A percentile compares a stretch with the other conserved stretches of the same genome.
Evolutionary conservation across 75 land plant genomes (phyloP).

Genomic region (Adiantum capillusveneris): DNA sequence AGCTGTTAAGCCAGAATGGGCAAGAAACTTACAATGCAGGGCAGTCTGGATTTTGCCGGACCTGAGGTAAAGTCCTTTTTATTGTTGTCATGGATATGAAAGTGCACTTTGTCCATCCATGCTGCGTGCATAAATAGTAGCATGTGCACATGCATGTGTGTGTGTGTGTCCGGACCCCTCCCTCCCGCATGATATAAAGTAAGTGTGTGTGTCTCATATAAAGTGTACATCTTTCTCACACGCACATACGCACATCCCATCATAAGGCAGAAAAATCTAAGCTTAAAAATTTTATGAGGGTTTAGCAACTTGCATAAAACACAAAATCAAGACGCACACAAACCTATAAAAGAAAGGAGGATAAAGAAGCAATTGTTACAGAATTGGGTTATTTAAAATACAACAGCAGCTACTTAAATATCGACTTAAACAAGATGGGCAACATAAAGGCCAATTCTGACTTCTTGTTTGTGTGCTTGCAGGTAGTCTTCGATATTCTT

Average conservation of each 20-base stretch:
- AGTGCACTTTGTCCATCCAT: not conserved
- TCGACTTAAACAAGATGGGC: no score
- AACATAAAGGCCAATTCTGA: no score
- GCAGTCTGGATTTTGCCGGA: not conserved
- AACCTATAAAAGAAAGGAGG: no score
- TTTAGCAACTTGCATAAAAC: no score
- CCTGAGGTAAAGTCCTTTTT: not conserved
- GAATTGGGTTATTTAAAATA: not conserved
- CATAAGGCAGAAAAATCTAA: no score
- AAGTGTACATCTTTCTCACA: no score
- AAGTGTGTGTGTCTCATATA: no score
- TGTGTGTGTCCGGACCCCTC: not conserved
- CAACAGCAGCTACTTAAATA: no score
- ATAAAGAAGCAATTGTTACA: no score
- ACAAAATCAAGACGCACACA: no score
- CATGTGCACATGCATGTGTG: not conserved
- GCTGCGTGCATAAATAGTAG: not conserved
- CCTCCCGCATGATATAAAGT: not conserved
- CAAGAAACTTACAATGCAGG: not conserved
- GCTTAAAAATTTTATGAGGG: no score
- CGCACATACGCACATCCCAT: no score
- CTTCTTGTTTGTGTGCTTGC: conserved; percentile 2
- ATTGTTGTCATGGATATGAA: not conserved
- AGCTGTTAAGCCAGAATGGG: not conserved
- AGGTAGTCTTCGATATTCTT: not conserved